These are phyloP conservation scores for Eutypella sp. DNA, from an alignment of 2,329 filamentous ascomycete species.

Conservation along the genomic window DNA sequence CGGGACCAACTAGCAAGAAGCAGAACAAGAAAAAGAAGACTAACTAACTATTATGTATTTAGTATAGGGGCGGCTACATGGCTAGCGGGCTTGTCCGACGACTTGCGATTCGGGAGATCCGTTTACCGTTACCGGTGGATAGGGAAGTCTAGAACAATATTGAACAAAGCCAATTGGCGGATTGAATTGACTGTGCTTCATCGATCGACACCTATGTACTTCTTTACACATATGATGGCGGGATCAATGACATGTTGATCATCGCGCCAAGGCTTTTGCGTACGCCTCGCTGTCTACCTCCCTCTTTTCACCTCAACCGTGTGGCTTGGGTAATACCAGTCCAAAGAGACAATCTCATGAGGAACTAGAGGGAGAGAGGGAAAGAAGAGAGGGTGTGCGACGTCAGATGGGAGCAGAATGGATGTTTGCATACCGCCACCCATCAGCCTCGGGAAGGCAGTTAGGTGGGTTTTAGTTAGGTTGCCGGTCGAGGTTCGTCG, in stretches of 20 bases:
- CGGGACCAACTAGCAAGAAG: background rate
- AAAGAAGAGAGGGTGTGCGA: background rate
- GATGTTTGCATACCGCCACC: conserved; percentile 17
- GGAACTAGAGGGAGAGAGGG: background rate
- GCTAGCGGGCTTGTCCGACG: conserved; percentile 11
- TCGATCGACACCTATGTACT: too few relatives aligned
- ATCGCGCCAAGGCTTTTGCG: background rate
- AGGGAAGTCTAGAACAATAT: conserved; percentile 14
- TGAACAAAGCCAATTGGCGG: too few relatives aligned
- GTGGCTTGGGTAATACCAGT: too few relatives aligned
- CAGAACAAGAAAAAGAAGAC: background rate
- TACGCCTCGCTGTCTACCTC: background rate
- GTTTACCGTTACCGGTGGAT: conserved; percentile 13
- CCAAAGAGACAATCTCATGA: too few relatives aligned
- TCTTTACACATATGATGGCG: too few relatives aligned
- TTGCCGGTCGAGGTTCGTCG: conserved; percentile 12
- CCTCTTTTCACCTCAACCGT: too few relatives aligned
- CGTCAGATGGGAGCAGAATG: conserved; percentile 8
- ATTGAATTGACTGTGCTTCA: too few relatives aligned
- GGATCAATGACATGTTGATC: background rate
- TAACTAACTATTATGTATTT: too few relatives aligned
- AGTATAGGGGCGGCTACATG: background rate
- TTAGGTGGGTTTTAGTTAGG: too few relatives aligned
- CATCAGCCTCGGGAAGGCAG: conserved; percentile 12
- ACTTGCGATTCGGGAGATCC: conserved; percentile 15